phyloP scores from a whole-genome alignment of 257 asterid genomes.

The Datura wrightii region DNA sequence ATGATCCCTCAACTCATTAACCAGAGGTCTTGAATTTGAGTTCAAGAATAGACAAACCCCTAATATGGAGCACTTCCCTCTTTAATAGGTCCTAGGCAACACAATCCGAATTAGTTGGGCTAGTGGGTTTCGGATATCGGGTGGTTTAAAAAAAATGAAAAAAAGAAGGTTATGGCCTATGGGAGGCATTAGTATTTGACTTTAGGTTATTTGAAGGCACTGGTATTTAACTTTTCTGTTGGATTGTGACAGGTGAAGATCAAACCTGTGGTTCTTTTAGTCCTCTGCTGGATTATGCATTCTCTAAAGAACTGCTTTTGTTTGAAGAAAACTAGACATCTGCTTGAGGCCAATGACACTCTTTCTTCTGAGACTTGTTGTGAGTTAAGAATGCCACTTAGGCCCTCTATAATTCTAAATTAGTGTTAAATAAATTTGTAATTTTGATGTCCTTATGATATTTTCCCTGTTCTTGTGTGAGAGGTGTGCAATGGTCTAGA shows the following conservation, averaged over 20 bases:
- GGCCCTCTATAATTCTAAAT: not conserved
- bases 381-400: slow-evolving; percentile 46
- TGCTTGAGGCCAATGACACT: slow-evolving; percentile 43
- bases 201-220: not conserved
- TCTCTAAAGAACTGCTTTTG: slow-evolving; percentile 50
- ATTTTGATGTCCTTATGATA: not conserved
- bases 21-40: not conserved
- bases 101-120: not conserved
- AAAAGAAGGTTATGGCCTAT: not conserved
- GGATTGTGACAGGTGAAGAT: not conserved
- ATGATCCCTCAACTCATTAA: not conserved
- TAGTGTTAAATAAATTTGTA: not conserved
- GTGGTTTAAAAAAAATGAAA: not conserved
- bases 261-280: not conserved
- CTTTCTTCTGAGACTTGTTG: slow-evolving; percentile 84
- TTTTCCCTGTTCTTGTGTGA: not conserved
- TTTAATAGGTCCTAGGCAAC: not conserved
- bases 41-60: not conserved
- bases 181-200: not conserved
- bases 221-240: not conserved
- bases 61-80: not conserved
- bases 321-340: slow-evolving; percentile 46
- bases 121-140: not conserved
- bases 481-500: not conserved
- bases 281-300: slow-evolving; percentile 15